Conservation (phyloP, 768 basidiomycete genomes). For the Cystoderma amianthinum region DNA sequence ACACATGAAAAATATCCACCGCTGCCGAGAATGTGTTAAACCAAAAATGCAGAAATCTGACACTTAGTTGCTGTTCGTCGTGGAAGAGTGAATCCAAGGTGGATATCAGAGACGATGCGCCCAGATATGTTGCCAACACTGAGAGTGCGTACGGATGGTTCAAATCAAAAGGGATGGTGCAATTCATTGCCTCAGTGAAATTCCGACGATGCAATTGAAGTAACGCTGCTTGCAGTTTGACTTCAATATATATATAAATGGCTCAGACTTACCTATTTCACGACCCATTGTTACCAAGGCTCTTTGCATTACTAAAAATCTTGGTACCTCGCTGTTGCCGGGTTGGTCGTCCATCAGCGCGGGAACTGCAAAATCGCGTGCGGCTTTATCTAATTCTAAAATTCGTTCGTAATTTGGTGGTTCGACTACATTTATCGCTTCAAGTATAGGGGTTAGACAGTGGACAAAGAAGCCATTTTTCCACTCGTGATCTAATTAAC, state of each 20-base stretch:
- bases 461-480: slow-evolving; percentile 58
- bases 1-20: slow-evolving; percentile 22
- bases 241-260: slow-evolving; percentile 2
- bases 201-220: slow-evolving; percentile 62
- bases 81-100: slow-evolving; percentile 49
- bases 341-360: slow-evolving; percentile 35
- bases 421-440: slow-evolving; percentile 46
- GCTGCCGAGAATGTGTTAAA: slow-evolving; percentile 69
- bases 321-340: slow-evolving; percentile 27
- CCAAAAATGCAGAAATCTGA: slow-evolving; percentile 68
- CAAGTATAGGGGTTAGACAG: slow-evolving; percentile 58
- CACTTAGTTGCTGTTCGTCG: slow-evolving; percentile 52
- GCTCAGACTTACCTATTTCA: slow-evolving; percentile 44
- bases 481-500: slow-evolving; percentile 60
- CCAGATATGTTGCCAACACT: slow-evolving; percentile 60
- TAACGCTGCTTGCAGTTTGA: slow-evolving; percentile 32
- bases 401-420: slow-evolving; percentile 46
- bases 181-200: slow-evolving; percentile 60
- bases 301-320: slow-evolving; percentile 59
- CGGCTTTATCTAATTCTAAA: slow-evolving; percentile 42
- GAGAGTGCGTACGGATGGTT: slow-evolving; percentile 62
- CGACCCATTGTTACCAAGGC: slow-evolving; percentile 53
- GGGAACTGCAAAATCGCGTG: slow-evolving; percentile 52
- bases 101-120: slow-evolving; percentile 50
- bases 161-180: slow-evolving; percentile 45